phyloP scores from a whole-genome alignment of 768 basidiomycete species.

The Pleurotus pulmonarius region DNA sequence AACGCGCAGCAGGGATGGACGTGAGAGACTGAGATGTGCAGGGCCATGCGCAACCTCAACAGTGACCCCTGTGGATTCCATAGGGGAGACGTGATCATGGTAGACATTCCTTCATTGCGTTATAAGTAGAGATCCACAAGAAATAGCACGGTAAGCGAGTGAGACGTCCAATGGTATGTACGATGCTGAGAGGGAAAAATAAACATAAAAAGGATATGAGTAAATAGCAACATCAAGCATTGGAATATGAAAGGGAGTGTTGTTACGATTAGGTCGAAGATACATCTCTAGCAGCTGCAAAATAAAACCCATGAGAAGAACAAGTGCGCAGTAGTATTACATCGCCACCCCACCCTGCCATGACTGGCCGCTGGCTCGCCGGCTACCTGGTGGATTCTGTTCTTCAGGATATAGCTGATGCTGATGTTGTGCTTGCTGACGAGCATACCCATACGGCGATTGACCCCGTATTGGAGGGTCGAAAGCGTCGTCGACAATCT shows the following conservation, averaged over 20 bases:
- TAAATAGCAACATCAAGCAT: slow-evolving; percentile 1
- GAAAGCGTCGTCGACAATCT: slow-evolving; percentile 26
- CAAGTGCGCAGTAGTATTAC: neutral
- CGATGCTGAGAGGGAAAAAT: slow-evolving; percentile 11
- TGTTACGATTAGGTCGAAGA: slow-evolving; percentile 2
- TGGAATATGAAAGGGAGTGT: neutral
- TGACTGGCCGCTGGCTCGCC: slow-evolving; percentile 5
- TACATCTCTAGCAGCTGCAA: slow-evolving; percentile 9
- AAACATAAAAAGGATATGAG: slow-evolving; percentile 10
- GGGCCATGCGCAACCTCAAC: no score
- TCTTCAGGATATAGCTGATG: neutral
- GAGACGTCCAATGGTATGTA: slow-evolving; percentile 4
- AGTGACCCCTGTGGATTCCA: no score
- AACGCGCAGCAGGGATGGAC: no score
- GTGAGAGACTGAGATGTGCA: no score
- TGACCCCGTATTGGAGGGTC: slow-evolving; percentile 13
- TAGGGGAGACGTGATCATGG: no score
- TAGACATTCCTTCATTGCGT: no score
- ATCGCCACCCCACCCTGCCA: slow-evolving; percentile 11
- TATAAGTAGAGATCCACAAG: neutral
- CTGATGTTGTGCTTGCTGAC: neutral
- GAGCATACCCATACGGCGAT: slow-evolving; percentile 4
- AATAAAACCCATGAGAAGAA: slow-evolving; percentile 6
- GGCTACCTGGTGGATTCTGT: neutral
- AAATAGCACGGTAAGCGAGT: neutral